phyloP scores from a whole-genome alignment of 192 early-diverging fungal genomes.

The Umbelopsis ramanniana region DNA sequence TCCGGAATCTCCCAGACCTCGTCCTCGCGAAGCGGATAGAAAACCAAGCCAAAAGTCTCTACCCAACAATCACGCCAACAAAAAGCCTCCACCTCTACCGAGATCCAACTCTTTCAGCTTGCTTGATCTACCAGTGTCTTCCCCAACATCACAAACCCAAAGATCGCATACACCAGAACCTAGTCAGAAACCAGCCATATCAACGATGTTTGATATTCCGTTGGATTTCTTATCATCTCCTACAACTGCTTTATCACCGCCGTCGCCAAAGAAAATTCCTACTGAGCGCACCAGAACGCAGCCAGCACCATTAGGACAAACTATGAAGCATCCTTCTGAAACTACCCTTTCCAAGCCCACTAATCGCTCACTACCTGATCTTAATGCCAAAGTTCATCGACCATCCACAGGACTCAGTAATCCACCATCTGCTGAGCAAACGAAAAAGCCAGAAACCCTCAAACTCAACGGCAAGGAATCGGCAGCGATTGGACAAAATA shows the following conservation, averaged over 20 bases:
- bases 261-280: not conserved
- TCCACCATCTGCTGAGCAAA: not conserved
- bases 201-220: conserved; percentile 17
- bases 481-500: not conserved
- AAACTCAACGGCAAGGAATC: not conserved
- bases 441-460: not conserved
- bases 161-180: not conserved
- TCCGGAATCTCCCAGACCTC: conserved; percentile 1
- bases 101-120: conserved; percentile 6
- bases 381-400: not conserved
- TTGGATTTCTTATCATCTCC: not conserved
- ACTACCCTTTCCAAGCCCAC: not conserved
- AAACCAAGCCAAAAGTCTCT: not conserved
- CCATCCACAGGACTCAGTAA: not conserved
- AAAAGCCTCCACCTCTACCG: not conserved
- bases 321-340: not conserved
- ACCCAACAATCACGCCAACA: not conserved
- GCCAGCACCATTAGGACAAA: not conserved
- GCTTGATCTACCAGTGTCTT: not conserved
- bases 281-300: not conserved
- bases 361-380: not conserved
- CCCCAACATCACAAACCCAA: not conserved
- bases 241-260: conserved; percentile 1
- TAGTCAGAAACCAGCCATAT: not conserved
- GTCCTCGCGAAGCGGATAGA: not conserved